These are phyloP conservation scores for Craspedostauros australis DNA, from an alignment of 108 stramenopile species.

Conservation along the genomic window DNA sequence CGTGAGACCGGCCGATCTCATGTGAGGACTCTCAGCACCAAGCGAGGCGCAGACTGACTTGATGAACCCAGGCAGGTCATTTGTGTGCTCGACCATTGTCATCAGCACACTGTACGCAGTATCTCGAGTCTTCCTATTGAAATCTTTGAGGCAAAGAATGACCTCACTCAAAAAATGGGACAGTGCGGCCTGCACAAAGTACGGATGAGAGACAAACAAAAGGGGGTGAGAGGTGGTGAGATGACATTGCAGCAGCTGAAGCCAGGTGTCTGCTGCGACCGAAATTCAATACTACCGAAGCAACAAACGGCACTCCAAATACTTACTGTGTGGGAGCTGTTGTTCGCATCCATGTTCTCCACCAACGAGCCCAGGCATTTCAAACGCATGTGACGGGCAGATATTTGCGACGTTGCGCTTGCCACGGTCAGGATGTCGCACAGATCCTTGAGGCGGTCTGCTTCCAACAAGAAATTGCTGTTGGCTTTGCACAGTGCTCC, in stretches of 20 bases:
- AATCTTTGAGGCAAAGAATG: constrained; percentile 89
- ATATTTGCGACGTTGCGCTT: constrained; percentile 66
- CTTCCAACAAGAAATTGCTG: constrained; percentile 38
- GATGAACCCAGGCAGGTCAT: constrained; percentile 52
- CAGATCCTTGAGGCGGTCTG: constrained; percentile 47
- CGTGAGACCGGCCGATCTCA: constrained; percentile 88
- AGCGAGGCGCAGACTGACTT: constrained; percentile 71
- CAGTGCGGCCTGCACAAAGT: constrained; percentile 30
- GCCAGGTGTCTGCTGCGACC: neutral
- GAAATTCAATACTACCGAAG: no score
- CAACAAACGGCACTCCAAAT: neutral
- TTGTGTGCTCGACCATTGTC: constrained; percentile 45
- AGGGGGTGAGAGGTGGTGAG: neutral
- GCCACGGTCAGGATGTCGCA: constrained; percentile 58
- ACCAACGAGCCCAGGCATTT: constrained; percentile 66
- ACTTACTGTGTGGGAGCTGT: neutral
- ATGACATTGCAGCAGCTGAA: no score
- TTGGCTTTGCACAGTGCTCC: constrained; percentile 59
- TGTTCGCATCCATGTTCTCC: constrained; percentile 24
- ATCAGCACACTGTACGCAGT: constrained; percentile 77
- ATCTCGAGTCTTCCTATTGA: constrained; percentile 86
- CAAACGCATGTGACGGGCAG: constrained; percentile 69
- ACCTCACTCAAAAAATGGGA: constrained; percentile 69
- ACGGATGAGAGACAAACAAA: neutral
- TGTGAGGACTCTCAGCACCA: constrained; percentile 82